These are phyloP conservation scores for Ilyonectria mors-panacis DNA, from an alignment of 2,329 filamentous ascomycete species.

Conservation along the genomic window DNA sequence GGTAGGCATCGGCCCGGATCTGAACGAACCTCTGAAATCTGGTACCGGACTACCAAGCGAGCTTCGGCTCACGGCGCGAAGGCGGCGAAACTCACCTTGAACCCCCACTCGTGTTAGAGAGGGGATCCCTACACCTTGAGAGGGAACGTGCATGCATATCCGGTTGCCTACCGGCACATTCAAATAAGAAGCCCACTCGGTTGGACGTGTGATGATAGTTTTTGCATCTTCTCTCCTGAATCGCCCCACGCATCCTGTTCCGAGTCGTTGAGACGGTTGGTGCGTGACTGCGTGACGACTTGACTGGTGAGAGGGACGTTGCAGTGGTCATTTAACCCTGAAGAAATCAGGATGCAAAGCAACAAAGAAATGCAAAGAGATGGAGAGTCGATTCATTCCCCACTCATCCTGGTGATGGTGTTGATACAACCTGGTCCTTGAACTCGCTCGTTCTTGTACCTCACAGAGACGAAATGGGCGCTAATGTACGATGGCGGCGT, in stretches of 20 bases:
- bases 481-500: conserved; percentile 35
- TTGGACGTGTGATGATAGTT: conserved; percentile 28
- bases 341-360: conserved; percentile 9
- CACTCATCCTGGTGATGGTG: conserved; percentile 30
- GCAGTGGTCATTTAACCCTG: conserved; percentile 5
- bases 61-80: conserved; percentile 9
- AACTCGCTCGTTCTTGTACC: conserved; percentile 9
- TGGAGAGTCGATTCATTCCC: conserved; percentile 31
- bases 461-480: conserved; percentile 26
- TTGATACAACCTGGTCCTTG: conserved; percentile 32
- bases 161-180: conserved; percentile 31
- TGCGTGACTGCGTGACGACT: conserved; percentile 10
- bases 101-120: conserved; percentile 31
- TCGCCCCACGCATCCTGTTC: conserved; percentile 27
- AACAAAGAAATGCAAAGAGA: conserved; percentile 22
- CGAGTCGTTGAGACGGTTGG: conserved; percentile 15
- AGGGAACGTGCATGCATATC: conserved; percentile 24
- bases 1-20: conserved; percentile 26
- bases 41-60: conserved; percentile 12
- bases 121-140: conserved; percentile 37
- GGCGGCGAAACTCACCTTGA: conserved; percentile 8
- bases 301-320: neutral
- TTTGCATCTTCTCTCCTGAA: conserved; percentile 15
- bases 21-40: conserved; percentile 12
- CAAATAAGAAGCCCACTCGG: conserved; percentile 26